Evolutionary conservation across 2,329 filamentous ascomycete species (phyloP).

Genomic region (Verticillium nonalfalfae): DNA sequence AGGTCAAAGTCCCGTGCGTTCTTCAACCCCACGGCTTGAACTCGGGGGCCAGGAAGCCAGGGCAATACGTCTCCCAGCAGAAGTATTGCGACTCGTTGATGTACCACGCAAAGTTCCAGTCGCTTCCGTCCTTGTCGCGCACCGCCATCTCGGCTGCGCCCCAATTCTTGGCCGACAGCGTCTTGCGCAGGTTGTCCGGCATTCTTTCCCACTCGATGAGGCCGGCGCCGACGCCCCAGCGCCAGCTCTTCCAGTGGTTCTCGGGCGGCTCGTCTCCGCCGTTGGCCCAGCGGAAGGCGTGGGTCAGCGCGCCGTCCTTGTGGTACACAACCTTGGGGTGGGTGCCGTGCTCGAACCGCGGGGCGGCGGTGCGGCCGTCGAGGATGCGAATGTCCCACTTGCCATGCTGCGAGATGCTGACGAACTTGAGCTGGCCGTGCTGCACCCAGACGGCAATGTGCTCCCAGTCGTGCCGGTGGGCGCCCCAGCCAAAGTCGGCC

Average conservation of each 20-base stretch:
- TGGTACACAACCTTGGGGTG: constrained; percentile 23
- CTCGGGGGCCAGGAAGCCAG: neutral
- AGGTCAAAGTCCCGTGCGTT: no score
- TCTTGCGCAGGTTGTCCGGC: neutral
- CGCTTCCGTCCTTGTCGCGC: neutral
- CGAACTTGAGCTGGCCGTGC: constrained; percentile 14
- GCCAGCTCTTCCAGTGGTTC: constrained; percentile 12
- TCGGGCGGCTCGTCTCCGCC: constrained; percentile 19
- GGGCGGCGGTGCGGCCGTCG: constrained; percentile 7
- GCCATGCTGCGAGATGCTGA: constrained; percentile 20
- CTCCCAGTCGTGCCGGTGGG: constrained; percentile 21
- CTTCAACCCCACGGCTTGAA: neutral
- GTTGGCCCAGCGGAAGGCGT: constrained; percentile 21
- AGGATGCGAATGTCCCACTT: constrained; percentile 17
- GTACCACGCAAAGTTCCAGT: neutral
- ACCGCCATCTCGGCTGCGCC: neutral
- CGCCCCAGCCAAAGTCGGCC: constrained; percentile 27
- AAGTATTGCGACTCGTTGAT: neutral
- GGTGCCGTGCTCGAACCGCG: constrained; percentile 19
- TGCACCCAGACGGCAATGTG: constrained; percentile 22
- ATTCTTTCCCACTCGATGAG: neutral
- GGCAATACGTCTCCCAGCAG: neutral
- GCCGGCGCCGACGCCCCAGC: neutral
- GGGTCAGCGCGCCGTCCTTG: constrained; percentile 20
- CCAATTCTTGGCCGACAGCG: neutral